Percentiles rank a stretch among this genome's conserved stretches.
Conservation (phyloP, 1,139 yeast genomes). For the Yamadazyma songkhlaensis region DNA sequence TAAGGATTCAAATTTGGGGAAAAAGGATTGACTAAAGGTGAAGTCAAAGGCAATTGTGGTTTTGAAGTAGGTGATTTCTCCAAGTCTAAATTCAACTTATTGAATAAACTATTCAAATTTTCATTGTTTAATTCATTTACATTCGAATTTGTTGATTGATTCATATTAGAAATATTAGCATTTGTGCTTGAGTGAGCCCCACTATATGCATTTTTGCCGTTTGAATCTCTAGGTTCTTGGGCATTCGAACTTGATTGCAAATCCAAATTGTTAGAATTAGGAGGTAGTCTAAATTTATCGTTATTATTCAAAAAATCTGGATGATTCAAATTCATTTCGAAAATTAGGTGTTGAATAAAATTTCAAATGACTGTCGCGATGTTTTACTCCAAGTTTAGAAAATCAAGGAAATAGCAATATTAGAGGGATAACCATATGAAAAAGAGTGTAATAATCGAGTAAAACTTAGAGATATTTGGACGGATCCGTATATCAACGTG, state of each 20-base stretch:
- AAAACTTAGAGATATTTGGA: no score
- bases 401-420: no score
- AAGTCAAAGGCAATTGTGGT: conserved; percentile 12
- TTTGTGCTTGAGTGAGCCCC: neutral
- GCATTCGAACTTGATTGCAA: neutral
- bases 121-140: neutral
- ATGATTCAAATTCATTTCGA: conserved; percentile 32
- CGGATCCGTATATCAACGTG: no score
- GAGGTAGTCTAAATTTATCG: conserved; percentile 12
- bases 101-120: conserved; percentile 17
- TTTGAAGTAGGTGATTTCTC: conserved; percentile 13
- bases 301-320: conserved; percentile 31
- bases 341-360: conserved; percentile 1
- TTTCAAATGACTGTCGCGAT: conserved; percentile 5
- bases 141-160: neutral
- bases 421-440: neutral
- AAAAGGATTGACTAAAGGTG: conserved; percentile 16
- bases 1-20: conserved; percentile 12
- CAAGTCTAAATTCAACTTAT: conserved; percentile 23
- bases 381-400: neutral
- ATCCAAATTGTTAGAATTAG: conserved; percentile 10
- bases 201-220: neutral
- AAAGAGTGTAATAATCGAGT: neutral
- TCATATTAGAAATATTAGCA: neutral
- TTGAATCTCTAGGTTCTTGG: neutral